Base-by-base conservation (phyloP, 345 rosid species). In the Hypericum androsaemum region DNA sequence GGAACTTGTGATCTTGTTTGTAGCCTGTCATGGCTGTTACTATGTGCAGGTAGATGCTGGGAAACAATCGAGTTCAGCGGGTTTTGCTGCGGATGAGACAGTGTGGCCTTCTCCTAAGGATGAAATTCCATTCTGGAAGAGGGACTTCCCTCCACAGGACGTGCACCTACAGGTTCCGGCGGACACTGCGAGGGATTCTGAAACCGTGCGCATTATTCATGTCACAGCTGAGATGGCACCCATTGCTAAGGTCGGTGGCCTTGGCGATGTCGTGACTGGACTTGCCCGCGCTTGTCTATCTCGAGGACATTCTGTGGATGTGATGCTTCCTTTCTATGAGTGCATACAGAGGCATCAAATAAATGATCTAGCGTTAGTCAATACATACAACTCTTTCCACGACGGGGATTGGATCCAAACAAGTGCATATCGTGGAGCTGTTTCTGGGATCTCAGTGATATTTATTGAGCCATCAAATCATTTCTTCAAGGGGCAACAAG, bases 181-280 rank as follows among this genome's bases (percentile, higher is more conserved):
- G 57, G 73, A 64, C 46, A 45, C 46, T 38, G 65, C 56, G 52
- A 79, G 68, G 60, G 79, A 79, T 69, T 59, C 68, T 7, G 52
- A 66, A 62, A 65, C 32, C 11, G 44, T 74, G 63, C 81, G 73
- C 49, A 36, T 76, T 43, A 64, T 79, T 11, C 81, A 76, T 55
- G 72, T 79, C 37, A 76, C 84, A 7, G 79, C 81, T 40, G 81
- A 76, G 62, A 76, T 76, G 81, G 79, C 81, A 6, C 81, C 84
- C 0, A 71, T 79, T 15, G 84, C 81, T 0, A 73, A 79, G 69
- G 84, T 79, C n/a, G 84, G 84, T 61, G 84, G 84, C 44, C 84
- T 79, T 46, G 81, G 75, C 16, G 81, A 79, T 68, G 84, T 79
- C 60, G 79, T 76, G 10, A 79, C 81, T 12, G 81, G 81, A 50